These are phyloP conservation scores for Cerrena zonata DNA, from an alignment of 1,284 basidiomycete genomes.

Conservation along the genomic window DNA sequence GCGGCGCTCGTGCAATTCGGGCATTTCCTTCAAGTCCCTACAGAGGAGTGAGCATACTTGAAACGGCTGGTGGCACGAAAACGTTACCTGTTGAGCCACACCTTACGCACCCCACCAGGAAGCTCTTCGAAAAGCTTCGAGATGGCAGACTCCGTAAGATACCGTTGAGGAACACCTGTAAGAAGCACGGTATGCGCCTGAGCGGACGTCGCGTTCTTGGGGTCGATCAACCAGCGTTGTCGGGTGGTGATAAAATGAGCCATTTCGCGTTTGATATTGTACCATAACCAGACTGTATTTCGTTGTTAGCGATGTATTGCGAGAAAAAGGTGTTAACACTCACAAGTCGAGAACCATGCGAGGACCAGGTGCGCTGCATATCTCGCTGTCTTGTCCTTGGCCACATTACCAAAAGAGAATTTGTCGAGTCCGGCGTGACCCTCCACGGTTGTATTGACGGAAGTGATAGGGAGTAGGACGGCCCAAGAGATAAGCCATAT, in stretches of 20 bases:
- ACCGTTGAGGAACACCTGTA: conserved; percentile 80
- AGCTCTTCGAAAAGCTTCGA: conserved; percentile 64
- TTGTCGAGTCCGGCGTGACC: conserved; percentile 60
- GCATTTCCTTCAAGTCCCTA: conserved; percentile 75
- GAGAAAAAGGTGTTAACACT: conserved; percentile 23
- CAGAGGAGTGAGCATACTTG: conserved; percentile 14
- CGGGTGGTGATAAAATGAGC: conserved; percentile 74
- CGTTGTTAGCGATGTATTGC: conserved; percentile 1
- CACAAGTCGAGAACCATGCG: conserved; percentile 71
- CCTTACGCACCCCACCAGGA: conserved; percentile 78
- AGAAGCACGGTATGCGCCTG: conserved; percentile 87
- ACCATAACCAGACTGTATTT: conserved; percentile 76
- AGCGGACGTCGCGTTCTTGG: conserved; percentile 63
- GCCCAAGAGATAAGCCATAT: conserved; percentile 76
- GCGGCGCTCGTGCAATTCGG: conserved; percentile 77
- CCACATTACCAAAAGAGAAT: conserved; percentile 81
- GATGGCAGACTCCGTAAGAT: conserved; percentile 65
- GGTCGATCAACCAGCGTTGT: conserved; percentile 78
- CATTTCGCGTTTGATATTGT: conserved; percentile 79
- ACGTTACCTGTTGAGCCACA: conserved; percentile 80
- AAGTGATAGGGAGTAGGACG: conserved; percentile 64
- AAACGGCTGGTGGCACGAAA: neutral
- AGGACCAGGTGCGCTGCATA: conserved; percentile 75
- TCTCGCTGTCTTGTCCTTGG: conserved; percentile 43
- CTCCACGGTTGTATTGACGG: conserved; percentile 46